Evolutionary conservation across 768 basidiomycete genomes (phyloP).

Genomic region (Tephrocybe rancida): DNA sequence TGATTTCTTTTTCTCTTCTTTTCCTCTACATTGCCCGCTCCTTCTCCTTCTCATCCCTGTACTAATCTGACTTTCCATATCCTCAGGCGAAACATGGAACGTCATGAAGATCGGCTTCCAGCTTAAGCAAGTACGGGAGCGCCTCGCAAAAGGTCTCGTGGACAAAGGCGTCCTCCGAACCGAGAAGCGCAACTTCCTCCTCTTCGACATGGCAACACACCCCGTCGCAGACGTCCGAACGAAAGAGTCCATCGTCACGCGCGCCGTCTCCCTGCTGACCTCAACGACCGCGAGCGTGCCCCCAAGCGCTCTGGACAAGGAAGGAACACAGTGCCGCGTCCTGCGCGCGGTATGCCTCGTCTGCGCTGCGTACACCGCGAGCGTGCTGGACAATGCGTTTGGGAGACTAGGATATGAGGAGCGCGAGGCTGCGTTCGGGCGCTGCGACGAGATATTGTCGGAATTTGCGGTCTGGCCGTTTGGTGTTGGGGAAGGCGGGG

Average conservation of each 20-base stretch:
- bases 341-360: constrained; percentile 83
- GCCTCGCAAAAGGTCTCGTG: constrained; percentile 94
- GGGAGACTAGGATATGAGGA: constrained; percentile 89
- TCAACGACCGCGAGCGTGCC: constrained; percentile 83
- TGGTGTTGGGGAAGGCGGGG: constrained; percentile 40
- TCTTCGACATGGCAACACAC: constrained; percentile 99
- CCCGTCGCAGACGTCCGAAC: constrained; percentile 92
- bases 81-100: constrained; percentile 96
- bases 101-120: constrained; percentile 99
- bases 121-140: constrained; percentile 97
- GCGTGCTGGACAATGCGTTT: constrained; percentile 94
- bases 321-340: constrained; percentile 79
- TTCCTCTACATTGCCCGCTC: not conserved
- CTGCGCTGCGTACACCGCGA: constrained; percentile 92
- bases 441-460: constrained; percentile 92
- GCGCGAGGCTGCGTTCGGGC: constrained; percentile 87
- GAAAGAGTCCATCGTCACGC: constrained; percentile 82
- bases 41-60: not conserved
- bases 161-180: constrained; percentile 99
- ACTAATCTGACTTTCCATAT: not conserved
- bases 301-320: constrained; percentile 69
- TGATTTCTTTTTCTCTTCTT: too few relatives aligned
- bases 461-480: constrained; percentile 95
- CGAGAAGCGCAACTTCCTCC: constrained; percentile 96
- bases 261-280: constrained; percentile 79